Evolutionary conservation across 75 land plant species (phyloP).

Genomic region (Selaginella tamariscina): DNA sequence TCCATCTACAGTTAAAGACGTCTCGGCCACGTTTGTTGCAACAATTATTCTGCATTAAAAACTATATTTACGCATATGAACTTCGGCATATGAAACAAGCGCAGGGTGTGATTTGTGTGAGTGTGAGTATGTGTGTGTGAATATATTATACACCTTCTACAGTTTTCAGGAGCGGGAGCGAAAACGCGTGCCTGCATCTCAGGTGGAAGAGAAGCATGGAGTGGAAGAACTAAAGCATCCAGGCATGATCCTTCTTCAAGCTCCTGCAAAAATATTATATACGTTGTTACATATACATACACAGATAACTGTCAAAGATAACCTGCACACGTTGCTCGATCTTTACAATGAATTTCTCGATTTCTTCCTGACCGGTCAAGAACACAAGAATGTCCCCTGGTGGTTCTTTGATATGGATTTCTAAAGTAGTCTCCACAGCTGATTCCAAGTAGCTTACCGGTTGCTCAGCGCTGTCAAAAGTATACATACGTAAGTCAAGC

Average conservation of each 20-base stretch:
- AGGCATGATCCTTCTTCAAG: slow-evolving; percentile 90
- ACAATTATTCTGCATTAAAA: slow-evolving; percentile 24
- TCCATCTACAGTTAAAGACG: slow-evolving; percentile 27
- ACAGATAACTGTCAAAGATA: no score
- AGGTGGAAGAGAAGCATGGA: slow-evolving; percentile 29
- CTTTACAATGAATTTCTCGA: slow-evolving; percentile 71
- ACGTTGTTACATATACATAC: no score
- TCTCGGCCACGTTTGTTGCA: slow-evolving; percentile 26
- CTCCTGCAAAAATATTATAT: no score
- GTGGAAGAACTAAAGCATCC: slow-evolving; percentile 61
- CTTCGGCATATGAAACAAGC: no score
- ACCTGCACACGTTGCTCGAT: slow-evolving; percentile 58
- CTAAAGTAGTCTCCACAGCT: slow-evolving; percentile 67
- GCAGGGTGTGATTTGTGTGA: slow-evolving; percentile 20
- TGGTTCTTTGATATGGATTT: slow-evolving; percentile 66
- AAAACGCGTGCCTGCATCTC: slow-evolving; percentile 22
- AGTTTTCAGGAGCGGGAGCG: slow-evolving; percentile 20
- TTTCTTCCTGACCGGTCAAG: slow-evolving; percentile 96
- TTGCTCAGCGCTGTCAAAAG: slow-evolving; percentile 52
- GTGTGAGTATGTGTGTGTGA: no score
- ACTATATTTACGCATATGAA: no score
- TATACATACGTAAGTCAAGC: no score
- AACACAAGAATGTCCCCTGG: slow-evolving; percentile 86
- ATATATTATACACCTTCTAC: no score
- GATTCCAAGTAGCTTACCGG: slow-evolving; percentile 66